These are phyloP conservation scores for Hirschfeldia incana DNA, from an alignment of 345 rosid genomes.

Conservation along the genomic window DNA sequence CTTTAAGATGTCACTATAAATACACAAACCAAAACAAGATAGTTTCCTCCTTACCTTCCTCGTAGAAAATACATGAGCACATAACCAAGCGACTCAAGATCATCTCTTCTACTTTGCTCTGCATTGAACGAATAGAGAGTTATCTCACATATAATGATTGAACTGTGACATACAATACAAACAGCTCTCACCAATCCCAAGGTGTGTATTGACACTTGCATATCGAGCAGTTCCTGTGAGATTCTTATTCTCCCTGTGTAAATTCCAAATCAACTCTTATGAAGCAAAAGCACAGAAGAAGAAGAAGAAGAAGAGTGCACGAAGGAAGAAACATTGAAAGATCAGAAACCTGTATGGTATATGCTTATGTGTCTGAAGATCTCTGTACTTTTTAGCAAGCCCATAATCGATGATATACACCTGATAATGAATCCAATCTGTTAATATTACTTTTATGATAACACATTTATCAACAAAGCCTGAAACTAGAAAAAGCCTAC, in stretches of 20 bases:
- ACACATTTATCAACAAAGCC: neutral
- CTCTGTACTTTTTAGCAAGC: slow-evolving; percentile 42
- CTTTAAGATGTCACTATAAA: neutral
- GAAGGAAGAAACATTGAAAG: neutral
- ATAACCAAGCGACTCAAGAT: slow-evolving; percentile 97
- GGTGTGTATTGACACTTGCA: slow-evolving; percentile 96
- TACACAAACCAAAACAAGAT: neutral
- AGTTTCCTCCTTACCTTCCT: slow-evolving; percentile 67
- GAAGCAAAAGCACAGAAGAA: neutral
- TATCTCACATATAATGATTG: neutral
- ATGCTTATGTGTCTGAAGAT: slow-evolving; percentile 43
- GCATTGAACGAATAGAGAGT: slow-evolving; percentile 9
- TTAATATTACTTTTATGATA: too few relatives aligned
- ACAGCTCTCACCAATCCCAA: slow-evolving; percentile 11
- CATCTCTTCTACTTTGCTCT: slow-evolving; percentile 99
- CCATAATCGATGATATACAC: slow-evolving; percentile 44
- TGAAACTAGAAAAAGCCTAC: neutral
- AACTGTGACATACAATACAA: neutral
- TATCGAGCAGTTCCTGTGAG: slow-evolving; percentile 84
- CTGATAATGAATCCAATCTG: slow-evolving; percentile 15
- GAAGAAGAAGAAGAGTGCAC: neutral
- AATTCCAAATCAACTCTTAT: neutral
- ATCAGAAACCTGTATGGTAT: slow-evolving; percentile 38
- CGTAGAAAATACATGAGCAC: slow-evolving; percentile 95
- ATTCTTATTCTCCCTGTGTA: slow-evolving; percentile 84